Evolutionary conservation across 129 eudicot species (phyloP).

Genomic region (Gnaphalium uliginosum): DNA sequence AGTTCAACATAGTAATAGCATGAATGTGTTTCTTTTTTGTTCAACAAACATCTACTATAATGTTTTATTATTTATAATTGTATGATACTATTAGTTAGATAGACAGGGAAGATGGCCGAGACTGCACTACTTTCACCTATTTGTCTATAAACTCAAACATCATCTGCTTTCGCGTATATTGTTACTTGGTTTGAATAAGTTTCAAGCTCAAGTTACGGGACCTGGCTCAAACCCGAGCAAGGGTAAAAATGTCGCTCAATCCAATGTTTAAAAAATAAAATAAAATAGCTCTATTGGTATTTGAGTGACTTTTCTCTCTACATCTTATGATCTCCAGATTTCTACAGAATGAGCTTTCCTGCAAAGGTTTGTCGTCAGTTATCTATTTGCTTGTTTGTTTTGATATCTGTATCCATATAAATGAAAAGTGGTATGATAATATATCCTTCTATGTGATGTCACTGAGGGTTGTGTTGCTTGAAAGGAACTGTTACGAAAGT

Average conservation of each 20-base stretch:
- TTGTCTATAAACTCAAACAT: not conserved
- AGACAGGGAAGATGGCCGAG: not conserved
- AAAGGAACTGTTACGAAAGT: not conserved
- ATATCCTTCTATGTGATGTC: constrained; percentile 6
- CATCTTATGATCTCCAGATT: not conserved
- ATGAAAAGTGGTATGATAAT: not conserved
- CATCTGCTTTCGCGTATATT: too few relatives aligned
- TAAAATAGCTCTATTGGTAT: not conserved
- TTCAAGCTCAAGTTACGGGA: too few relatives aligned
- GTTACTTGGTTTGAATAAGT: too few relatives aligned
- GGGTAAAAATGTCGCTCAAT: too few relatives aligned
- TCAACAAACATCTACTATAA: not conserved
- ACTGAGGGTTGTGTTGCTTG: not conserved
- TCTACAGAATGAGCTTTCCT: not conserved
- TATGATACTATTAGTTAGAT: not conserved
- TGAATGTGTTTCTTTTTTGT: not conserved
- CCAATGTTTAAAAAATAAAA: too few relatives aligned
- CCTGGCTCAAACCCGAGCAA: too few relatives aligned
- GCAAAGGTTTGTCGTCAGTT: not conserved
- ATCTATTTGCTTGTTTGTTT: not conserved
- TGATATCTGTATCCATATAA: not conserved
- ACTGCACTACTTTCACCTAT: not conserved
- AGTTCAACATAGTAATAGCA: not conserved
- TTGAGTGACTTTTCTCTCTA: not conserved
- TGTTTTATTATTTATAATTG: not conserved